phyloP scores from a whole-genome alignment of 306 rosid species.

The Sesbania bispinosa region DNA sequence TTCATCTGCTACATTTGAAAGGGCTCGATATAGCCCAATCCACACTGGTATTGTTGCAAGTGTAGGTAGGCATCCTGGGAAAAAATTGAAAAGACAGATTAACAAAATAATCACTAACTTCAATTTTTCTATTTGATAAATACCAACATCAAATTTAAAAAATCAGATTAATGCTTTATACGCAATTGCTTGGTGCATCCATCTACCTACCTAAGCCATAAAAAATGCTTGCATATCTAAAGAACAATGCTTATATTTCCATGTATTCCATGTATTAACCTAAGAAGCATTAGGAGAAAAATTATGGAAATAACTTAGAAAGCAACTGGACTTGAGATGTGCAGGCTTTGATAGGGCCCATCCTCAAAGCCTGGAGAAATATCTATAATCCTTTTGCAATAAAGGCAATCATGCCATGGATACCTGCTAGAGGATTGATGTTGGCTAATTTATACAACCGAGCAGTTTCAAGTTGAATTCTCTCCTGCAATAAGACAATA shows the following conservation, averaged over 20 bases:
- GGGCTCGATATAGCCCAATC: slow-evolving; percentile 96
- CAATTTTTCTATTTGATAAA: no score
- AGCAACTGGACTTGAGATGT: background rate
- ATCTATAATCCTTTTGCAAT: background rate
- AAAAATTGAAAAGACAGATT: background rate
- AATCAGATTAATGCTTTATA: background rate
- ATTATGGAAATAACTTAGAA: background rate
- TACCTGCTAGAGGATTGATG: slow-evolving; percentile 97
- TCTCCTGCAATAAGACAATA: slow-evolving; percentile 64
- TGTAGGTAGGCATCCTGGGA: slow-evolving; percentile 81
- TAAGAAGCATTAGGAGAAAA: background rate
- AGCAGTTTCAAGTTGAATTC: slow-evolving; percentile 90
- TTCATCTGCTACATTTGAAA: slow-evolving; percentile 96
- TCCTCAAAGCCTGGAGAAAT: background rate
- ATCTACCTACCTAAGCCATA: background rate
- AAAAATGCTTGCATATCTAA: background rate
- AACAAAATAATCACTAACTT: background rate
- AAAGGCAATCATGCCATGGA: slow-evolving; percentile 6
- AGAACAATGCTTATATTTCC: slow-evolving; percentile 5
- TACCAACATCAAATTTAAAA: background rate
- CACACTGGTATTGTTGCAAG: slow-evolving; percentile 94
- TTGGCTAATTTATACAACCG: slow-evolving; percentile 85
- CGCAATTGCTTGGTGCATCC: background rate
- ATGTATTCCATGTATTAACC: background rate
- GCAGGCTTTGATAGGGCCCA: background rate